These are phyloP conservation scores for Linnemannia exigua DNA, from an alignment of 192 early-diverging fungal genomes.

Conservation along the genomic window DNA sequence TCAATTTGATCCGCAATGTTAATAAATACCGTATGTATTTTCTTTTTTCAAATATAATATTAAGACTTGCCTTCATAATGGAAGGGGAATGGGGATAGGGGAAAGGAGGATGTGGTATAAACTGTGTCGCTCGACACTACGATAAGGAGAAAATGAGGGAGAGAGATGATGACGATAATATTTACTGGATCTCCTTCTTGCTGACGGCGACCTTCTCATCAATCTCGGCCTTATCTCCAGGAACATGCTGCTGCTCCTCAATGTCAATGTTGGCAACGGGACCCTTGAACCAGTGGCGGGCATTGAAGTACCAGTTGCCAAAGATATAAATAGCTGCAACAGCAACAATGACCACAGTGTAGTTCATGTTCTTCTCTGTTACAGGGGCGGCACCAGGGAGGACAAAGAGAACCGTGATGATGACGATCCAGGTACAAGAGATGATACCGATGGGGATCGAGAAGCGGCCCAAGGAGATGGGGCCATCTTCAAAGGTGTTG, in stretches of 20 bases:
- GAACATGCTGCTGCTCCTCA: constrained; percentile 25
- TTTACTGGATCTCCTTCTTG: constrained; percentile 12
- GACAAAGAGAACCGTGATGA: constrained; percentile 60
- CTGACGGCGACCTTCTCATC: not conserved
- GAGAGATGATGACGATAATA: not conserved
- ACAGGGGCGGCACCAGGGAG: constrained; percentile 55
- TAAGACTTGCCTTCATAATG: not conserved
- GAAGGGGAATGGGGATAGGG: not conserved
- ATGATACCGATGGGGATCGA: constrained; percentile 54
- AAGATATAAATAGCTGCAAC: constrained; percentile 48
- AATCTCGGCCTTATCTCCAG: constrained; percentile 13
- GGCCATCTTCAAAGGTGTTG: constrained; percentile 55
- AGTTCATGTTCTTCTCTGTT: constrained; percentile 58
- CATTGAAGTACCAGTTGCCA: constrained; percentile 58
- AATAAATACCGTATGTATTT: not conserved
- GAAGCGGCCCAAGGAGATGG: constrained; percentile 52
- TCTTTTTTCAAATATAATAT: not conserved
- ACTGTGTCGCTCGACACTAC: not conserved
- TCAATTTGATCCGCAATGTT: not conserved
- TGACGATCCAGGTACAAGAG: constrained; percentile 56
- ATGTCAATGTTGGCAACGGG: constrained; percentile 57
- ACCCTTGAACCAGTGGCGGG: constrained; percentile 59
- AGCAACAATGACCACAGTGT: constrained; percentile 57
- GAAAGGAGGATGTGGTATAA: not conserved
- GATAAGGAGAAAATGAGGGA: not conserved